Conservation (phyloP, 768 basidiomycete genomes). For the Pisolithus tinctorius region DNA sequence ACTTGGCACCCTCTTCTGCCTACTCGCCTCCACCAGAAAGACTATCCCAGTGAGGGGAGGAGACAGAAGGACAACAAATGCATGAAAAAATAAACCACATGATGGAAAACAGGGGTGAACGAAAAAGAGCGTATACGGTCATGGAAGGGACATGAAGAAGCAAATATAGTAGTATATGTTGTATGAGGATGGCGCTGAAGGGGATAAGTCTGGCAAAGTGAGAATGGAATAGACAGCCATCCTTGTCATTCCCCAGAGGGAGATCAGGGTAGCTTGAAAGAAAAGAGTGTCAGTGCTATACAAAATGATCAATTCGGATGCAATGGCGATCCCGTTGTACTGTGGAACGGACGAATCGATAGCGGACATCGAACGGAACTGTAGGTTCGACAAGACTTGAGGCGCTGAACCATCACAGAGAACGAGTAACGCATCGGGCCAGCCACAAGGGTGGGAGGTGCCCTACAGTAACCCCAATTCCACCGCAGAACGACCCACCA, state of each 20-base stretch:
- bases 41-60: slow-evolving; percentile 41
- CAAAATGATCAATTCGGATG: slow-evolving; percentile 33
- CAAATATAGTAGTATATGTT: too few species aligned
- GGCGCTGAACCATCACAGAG: slow-evolving; percentile 4
- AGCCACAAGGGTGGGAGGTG: slow-evolving; percentile 15
- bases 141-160: too few species aligned
- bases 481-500: too few species aligned
- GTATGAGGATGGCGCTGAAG: too few species aligned
- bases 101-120: slow-evolving; percentile 11
- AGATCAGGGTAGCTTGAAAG: too few species aligned
- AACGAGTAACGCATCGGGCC: slow-evolving; percentile 9
- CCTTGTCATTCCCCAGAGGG: too few species aligned
- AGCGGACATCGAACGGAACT: slow-evolving; percentile 10
- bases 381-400: slow-evolving; percentile 16
- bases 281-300: slow-evolving; percentile 20
- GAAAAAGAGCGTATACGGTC: slow-evolving; percentile 21
- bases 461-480: slow-evolving; percentile 6
- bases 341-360: slow-evolving; percentile 12
- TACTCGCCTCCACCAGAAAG: background rate
- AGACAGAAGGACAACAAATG: slow-evolving; percentile 63
- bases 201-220: too few species aligned
- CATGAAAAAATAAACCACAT: slow-evolving; percentile 18
- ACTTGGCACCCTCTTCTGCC: too few species aligned
- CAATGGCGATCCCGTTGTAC: slow-evolving; percentile 18
- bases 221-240: too few species aligned